Evolutionary conservation across 2,329 filamentous ascomycete genomes (phyloP).

Genomic region (Botrytis fragariae): DNA sequence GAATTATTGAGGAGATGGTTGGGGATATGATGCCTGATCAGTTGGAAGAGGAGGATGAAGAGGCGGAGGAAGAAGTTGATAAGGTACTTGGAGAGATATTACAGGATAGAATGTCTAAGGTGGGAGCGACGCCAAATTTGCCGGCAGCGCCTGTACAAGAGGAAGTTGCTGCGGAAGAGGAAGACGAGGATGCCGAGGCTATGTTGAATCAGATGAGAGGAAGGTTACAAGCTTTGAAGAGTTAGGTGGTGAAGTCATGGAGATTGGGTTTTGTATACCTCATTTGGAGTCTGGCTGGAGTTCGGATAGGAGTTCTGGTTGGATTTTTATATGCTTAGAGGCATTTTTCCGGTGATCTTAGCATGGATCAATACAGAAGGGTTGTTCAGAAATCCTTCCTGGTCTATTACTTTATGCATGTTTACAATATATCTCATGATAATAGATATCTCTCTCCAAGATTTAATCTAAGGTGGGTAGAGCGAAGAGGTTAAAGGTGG

Average conservation of each 20-base stretch:
- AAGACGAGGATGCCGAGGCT: slow-evolving; percentile 83
- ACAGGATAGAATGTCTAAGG: slow-evolving; percentile 73
- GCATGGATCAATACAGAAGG: slow-evolving; percentile 2
- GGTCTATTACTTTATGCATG: neutral
- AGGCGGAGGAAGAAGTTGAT: slow-evolving; percentile 81
- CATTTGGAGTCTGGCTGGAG: slow-evolving; percentile 13
- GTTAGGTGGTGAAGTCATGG: slow-evolving; percentile 47
- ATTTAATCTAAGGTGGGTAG: neutral
- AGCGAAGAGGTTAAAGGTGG: neutral
- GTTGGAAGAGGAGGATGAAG: slow-evolving; percentile 69
- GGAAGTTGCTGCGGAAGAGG: slow-evolving; percentile 59
- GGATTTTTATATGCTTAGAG: slow-evolving; percentile 6
- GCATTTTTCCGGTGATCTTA: neutral
- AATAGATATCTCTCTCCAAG: neutral
- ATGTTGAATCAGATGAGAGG: slow-evolving; percentile 95
- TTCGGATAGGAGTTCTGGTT: neutral
- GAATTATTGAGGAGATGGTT: slow-evolving; percentile 97
- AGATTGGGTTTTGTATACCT: neutral
- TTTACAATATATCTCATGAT: neutral
- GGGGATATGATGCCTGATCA: slow-evolving; percentile 80
- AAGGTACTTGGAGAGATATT: slow-evolving; percentile 90
- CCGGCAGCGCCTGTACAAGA: slow-evolving; percentile 49
- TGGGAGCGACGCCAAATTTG: slow-evolving; percentile 56
- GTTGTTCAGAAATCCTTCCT: neutral
- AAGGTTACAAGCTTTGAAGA: slow-evolving; percentile 85